Evolutionary conservation across 2,329 filamentous ascomycete species (phyloP).

Genomic region (Tolypocladium cylindrosporum): DNA sequence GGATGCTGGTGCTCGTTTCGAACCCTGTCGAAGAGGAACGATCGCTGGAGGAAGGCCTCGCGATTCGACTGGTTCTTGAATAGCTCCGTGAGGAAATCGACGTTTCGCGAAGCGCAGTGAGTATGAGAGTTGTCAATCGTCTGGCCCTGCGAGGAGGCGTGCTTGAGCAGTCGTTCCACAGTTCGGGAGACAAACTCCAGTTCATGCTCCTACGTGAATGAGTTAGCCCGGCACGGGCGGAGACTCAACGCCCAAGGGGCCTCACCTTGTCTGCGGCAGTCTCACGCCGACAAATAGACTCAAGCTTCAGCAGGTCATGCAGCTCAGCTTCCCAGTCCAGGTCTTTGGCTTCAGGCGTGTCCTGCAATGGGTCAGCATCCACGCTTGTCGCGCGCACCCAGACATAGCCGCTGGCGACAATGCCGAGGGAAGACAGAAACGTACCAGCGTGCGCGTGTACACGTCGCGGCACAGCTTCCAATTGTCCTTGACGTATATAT

Average conservation of each 20-base stretch:
- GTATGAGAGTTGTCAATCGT: constrained; percentile 21
- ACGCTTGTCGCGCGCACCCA: background rate
- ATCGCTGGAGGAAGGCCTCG: constrained; percentile 52
- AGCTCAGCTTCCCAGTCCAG: constrained; percentile 34
- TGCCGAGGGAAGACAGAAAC: constrained; percentile 4
- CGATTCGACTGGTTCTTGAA: constrained; percentile 40
- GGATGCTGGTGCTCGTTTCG: constrained; percentile 23
- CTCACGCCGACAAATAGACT: constrained; percentile 27
- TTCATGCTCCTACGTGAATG: constrained; percentile 24
- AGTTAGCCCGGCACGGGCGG: background rate
- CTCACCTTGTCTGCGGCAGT: constrained; percentile 29
- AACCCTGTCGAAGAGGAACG: constrained; percentile 51
- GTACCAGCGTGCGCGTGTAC: constrained; percentile 48
- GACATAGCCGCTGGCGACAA: background rate
- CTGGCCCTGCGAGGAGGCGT: constrained; percentile 26
- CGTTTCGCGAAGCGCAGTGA: constrained; percentile 36
- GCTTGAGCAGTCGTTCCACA: constrained; percentile 33
- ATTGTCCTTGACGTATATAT: constrained; percentile 47
- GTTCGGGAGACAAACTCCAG: constrained; percentile 37
- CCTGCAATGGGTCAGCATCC: constrained; percentile 11
- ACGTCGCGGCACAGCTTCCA: constrained; percentile 48
- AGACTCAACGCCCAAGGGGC: background rate
- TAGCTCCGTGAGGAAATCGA: constrained; percentile 30
- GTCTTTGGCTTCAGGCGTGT: constrained; percentile 20
- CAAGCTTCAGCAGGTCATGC: constrained; percentile 31